Evolutionary conservation across 2,329 filamentous ascomycete genomes (phyloP).

Genomic region (Waltergamsia citrina): DNA sequence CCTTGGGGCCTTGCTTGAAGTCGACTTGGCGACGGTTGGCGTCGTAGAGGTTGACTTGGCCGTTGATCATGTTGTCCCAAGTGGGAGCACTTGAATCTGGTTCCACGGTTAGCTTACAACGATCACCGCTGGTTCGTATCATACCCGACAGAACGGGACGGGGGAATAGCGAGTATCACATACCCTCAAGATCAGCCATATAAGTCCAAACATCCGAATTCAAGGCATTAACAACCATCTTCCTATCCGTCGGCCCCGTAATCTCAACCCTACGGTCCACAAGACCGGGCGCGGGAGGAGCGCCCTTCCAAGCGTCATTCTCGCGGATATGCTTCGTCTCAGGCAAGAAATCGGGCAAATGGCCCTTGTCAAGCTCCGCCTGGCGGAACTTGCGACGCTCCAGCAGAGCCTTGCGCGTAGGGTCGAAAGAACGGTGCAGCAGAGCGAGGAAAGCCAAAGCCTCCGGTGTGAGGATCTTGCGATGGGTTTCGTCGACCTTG

Average conservation of each 20-base stretch:
- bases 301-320: slow-evolving; percentile 77
- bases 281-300: slow-evolving; percentile 72
- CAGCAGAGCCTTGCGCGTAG: slow-evolving; percentile 69
- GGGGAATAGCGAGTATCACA: too few relatives aligned
- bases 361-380: slow-evolving; percentile 75
- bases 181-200: slow-evolving; percentile 90
- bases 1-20: slow-evolving; percentile 80
- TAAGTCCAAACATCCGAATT: slow-evolving; percentile 91
- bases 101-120: not conserved
- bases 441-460: slow-evolving; percentile 76
- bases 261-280: slow-evolving; percentile 84
- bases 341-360: slow-evolving; percentile 75
- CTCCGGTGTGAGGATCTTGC: slow-evolving; percentile 75
- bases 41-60: slow-evolving; percentile 85
- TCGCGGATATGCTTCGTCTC: slow-evolving; percentile 86
- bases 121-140: too few relatives aligned
- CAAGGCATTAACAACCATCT: slow-evolving; percentile 89
- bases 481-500: slow-evolving; percentile 58
- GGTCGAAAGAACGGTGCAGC: slow-evolving; percentile 79
- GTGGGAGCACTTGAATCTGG: slow-evolving; percentile 73
- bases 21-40: slow-evolving; percentile 78
- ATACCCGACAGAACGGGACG: too few relatives aligned
- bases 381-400: slow-evolving; percentile 71
- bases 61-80: slow-evolving; percentile 93
- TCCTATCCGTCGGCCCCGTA: slow-evolving; percentile 80